Evolutionary conservation across 768 basidiomycete species (phyloP).

Genomic region (Lentinula edodes): DNA sequence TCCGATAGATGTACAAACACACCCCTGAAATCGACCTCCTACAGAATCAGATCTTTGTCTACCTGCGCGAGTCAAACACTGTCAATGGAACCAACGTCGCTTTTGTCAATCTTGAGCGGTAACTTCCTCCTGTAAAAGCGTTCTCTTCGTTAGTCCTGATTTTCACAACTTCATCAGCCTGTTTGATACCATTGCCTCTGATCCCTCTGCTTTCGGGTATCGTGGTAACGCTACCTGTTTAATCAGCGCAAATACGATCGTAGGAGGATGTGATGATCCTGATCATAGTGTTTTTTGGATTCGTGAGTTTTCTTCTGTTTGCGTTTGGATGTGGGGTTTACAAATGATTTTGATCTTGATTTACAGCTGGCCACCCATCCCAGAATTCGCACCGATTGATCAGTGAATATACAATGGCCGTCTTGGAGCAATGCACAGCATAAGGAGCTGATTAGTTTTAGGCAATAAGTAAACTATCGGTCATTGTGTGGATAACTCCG

Average conservation of each 20-base stretch:
- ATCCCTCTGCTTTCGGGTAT: conserved; percentile 20
- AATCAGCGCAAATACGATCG: conserved; percentile 22
- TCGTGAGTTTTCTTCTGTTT: conserved; percentile 16
- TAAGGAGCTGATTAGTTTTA: background rate
- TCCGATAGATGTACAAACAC: conserved; percentile 22
- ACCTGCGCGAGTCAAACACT: conserved; percentile 18
- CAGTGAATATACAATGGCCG: conserved; percentile 4
- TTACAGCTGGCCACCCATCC: conserved; percentile 4
- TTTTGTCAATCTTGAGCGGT: conserved; percentile 23
- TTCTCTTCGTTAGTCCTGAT: background rate
- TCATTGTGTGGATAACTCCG: too few species aligned
- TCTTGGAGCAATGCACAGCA: conserved; percentile 1
- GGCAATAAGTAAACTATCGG: background rate
- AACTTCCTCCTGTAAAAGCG: background rate
- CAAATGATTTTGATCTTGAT: background rate
- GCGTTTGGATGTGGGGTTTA: background rate
- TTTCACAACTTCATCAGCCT: conserved; percentile 7
- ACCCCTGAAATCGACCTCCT: conserved; percentile 21
- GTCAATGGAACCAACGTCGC: conserved; percentile 25
- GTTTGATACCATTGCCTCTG: conserved; percentile 20
- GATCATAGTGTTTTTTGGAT: conserved; percentile 25
- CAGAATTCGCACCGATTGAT: conserved; percentile 6
- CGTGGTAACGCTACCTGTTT: conserved; percentile 24
- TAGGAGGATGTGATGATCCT: conserved; percentile 24
- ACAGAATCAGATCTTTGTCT: conserved; percentile 21